Conservation (phyloP, 768 basidiomycete genomes). For the Heimioporus sp. region DNA sequence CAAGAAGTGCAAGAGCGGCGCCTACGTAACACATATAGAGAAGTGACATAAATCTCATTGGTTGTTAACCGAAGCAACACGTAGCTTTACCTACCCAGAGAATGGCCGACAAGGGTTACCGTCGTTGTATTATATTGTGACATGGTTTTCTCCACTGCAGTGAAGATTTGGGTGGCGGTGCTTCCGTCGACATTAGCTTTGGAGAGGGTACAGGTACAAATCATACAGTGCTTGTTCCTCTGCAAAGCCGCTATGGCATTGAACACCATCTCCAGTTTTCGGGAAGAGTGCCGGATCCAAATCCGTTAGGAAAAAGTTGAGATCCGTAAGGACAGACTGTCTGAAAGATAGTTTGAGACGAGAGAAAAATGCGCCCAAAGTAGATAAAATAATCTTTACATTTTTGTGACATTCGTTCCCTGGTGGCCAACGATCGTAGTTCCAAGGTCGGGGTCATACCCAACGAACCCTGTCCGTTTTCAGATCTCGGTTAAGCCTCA, state of each 20-base stretch:
- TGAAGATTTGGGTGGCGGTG: slow-evolving; percentile 40
- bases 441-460: slow-evolving; percentile 38
- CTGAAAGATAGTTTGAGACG: background rate
- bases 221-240: slow-evolving; percentile 39
- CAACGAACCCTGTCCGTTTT: slow-evolving; percentile 26
- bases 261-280: slow-evolving; percentile 36
- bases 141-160: slow-evolving; percentile 41
- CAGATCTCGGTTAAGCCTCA: too few relatives aligned
- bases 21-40: slow-evolving; percentile 13
- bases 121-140: slow-evolving; percentile 29
- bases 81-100: slow-evolving; percentile 29
- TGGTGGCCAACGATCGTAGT: slow-evolving; percentile 36
- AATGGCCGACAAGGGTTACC: slow-evolving; percentile 47
- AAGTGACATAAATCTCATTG: too few relatives aligned
- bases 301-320: slow-evolving; percentile 25
- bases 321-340: slow-evolving; percentile 39
- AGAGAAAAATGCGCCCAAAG: too few relatives aligned
- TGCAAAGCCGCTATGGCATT: slow-evolving; percentile 47
- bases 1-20: slow-evolving; percentile 35
- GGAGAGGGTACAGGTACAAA: background rate
- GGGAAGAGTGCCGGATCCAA: slow-evolving; percentile 47
- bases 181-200: slow-evolving; percentile 21
- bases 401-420: slow-evolving; percentile 22
- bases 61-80: background rate
- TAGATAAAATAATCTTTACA: slow-evolving; percentile 24